A percentile compares a stretch with the other conserved stretches of the same genome.
phyloP scores from a whole-genome alignment of 768 basidiomycete species.

The Coprinopsis sp. region DNA sequence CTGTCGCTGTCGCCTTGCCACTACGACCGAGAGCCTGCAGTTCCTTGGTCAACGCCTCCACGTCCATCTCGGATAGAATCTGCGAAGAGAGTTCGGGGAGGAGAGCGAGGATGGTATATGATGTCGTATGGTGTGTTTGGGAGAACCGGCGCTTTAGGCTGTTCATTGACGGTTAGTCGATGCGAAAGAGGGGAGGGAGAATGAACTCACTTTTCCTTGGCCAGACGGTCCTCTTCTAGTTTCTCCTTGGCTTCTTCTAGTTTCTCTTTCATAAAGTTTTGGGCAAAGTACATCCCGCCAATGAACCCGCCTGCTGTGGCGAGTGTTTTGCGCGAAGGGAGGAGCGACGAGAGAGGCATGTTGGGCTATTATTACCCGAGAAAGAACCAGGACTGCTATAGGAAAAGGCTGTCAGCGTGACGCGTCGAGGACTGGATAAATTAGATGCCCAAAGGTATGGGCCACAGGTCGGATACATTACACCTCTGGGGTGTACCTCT shows the following conservation, averaged over 20 bases:
- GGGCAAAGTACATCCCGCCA: constrained; percentile 61
- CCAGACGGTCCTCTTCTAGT: constrained; percentile 54
- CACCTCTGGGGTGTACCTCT: no score
- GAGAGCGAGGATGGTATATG: constrained; percentile 70
- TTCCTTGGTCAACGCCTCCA: constrained; percentile 63
- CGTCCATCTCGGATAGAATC: constrained; percentile 69
- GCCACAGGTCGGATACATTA: no score
- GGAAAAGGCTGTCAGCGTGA: no score
- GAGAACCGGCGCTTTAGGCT: constrained; percentile 72
- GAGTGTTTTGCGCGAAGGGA: constrained; percentile 44
- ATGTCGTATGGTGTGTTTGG: constrained; percentile 71
- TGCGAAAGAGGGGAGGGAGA: not conserved
- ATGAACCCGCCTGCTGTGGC: constrained; percentile 45
- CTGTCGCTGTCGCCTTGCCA: constrained; percentile 15
- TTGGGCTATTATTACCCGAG: no score
- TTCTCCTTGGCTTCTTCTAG: constrained; percentile 64
- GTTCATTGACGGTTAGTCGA: not conserved
- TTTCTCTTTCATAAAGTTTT: constrained; percentile 54
- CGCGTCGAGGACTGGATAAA: no score
- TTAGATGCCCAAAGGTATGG: no score
- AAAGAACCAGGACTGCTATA: no score
- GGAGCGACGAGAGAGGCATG: not conserved
- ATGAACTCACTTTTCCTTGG: constrained; percentile 62
- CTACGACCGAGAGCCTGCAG: constrained; percentile 38
- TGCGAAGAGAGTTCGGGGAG: constrained; percentile 62